phyloP scores from a whole-genome alignment of 306 rosid genomes.

The Vigna radiata region DNA sequence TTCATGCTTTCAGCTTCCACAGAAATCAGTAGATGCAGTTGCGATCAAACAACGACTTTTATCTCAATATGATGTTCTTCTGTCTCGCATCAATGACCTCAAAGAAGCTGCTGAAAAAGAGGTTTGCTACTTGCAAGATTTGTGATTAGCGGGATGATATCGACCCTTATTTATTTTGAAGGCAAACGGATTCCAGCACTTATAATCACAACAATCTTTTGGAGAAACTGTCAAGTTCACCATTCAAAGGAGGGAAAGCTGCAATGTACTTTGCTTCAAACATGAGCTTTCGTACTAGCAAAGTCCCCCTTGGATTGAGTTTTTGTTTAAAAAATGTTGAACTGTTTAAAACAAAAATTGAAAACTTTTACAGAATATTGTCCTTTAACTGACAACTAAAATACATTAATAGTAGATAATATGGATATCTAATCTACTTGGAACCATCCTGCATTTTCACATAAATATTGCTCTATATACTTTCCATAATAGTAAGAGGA shows the following conservation, averaged over 20 bases:
- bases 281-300: constrained; percentile 22
- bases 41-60: constrained; percentile 88
- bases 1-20: constrained; percentile 81
- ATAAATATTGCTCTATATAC: constrained; percentile 2
- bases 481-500: not conserved
- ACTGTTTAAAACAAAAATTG: constrained; percentile 29
- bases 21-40: constrained; percentile 69
- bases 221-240: constrained; percentile 28
- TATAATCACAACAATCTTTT: constrained; percentile 29
- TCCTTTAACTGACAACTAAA: constrained; percentile 11
- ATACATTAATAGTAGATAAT: not conserved
- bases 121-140: constrained; percentile 57
- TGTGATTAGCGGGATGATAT: constrained; percentile 32
- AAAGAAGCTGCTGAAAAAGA: constrained; percentile 91
- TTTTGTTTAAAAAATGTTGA: constrained; percentile 21
- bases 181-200: not conserved
- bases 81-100: constrained; percentile 83
- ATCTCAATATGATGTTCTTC: constrained; percentile 90
- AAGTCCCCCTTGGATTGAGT: constrained; percentile 2
- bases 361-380: constrained; percentile 4
- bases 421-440: constrained; percentile 17
- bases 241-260: constrained; percentile 15
- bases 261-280: not conserved
- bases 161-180: constrained; percentile 21
- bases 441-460: constrained; percentile 8